phyloP scores from a whole-genome alignment of 306 rosid genomes.

The Sechiopsis laciniata region DNA sequence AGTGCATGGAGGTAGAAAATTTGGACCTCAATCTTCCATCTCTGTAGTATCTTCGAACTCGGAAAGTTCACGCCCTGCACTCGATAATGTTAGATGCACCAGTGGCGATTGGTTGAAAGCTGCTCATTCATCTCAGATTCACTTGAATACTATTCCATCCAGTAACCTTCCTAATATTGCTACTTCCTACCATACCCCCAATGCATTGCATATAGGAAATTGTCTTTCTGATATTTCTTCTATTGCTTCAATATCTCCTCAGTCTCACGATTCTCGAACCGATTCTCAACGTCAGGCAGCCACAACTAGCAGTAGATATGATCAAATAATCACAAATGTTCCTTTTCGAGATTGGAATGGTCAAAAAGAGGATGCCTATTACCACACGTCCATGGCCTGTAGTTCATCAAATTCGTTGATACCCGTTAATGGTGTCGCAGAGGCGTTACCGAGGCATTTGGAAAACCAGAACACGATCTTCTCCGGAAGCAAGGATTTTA shows the following conservation, averaged over 20 bases:
- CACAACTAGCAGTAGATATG: conserved; percentile 29
- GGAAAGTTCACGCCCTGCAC: conserved; percentile 38
- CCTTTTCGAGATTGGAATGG: conserved; percentile 58
- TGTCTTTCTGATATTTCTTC: conserved; percentile 38
- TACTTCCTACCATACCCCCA: conserved; percentile 31
- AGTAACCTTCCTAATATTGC: too few relatives aligned
- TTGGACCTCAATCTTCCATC: conserved; percentile 31
- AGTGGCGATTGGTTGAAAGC: conserved; percentile 51
- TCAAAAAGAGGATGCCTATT: conserved; percentile 42
- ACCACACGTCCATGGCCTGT: conserved; percentile 36
- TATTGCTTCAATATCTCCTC: conserved; percentile 38
- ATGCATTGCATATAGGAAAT: conserved; percentile 38
- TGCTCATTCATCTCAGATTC: conserved; percentile 52
- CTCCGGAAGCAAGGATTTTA: conserved; percentile 40
- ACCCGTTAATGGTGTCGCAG: conserved; percentile 42
- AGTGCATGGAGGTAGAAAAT: too few relatives aligned
- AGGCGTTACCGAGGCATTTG: conserved; percentile 34
- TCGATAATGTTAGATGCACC: conserved; percentile 44
- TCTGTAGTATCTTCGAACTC: conserved; percentile 43
- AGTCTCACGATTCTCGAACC: conserved; percentile 37
- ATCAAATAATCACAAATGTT: conserved; percentile 32
- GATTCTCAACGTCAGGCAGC: conserved; percentile 41
- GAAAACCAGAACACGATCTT: conserved; percentile 32
- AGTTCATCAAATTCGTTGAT: conserved; percentile 44
- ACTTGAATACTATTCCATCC: neutral